phyloP scores from a whole-genome alignment of 441 rosid species.

The Croton setiger region DNA sequence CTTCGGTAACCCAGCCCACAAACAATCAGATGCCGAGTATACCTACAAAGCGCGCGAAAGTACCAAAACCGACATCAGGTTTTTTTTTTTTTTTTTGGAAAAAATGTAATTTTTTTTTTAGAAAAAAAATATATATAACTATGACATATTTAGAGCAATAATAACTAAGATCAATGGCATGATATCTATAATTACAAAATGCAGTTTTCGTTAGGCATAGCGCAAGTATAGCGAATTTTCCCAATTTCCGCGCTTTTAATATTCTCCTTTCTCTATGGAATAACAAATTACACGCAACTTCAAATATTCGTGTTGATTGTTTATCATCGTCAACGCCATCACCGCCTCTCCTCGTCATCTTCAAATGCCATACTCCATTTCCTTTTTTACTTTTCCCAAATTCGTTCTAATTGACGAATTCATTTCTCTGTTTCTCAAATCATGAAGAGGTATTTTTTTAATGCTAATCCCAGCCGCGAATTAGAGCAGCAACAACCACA shows the following conservation, averaged over 20 bases:
- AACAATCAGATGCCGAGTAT: too few species aligned
- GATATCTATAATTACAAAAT: background rate
- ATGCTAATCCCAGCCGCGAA: background rate
- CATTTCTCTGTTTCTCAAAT: background rate
- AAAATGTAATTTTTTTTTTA: too few species aligned
- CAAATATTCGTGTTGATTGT: background rate
- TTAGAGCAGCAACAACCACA: background rate
- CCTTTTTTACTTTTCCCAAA: background rate
- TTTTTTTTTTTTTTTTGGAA: too few species aligned
- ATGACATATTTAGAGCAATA: background rate
- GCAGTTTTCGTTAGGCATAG: conserved; percentile 22
- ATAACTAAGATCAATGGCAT: too few species aligned
- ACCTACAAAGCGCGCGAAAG: too few species aligned
- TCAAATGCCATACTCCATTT: background rate
- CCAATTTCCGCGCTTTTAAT: background rate
- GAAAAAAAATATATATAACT: too few species aligned
- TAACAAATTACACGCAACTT: background rate
- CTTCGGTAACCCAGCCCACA: too few species aligned
- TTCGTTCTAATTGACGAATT: background rate
- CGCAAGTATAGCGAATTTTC: conserved; percentile 27
- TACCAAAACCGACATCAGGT: too few species aligned
- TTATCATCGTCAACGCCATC: background rate
- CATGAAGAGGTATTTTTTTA: conserved; percentile 19
- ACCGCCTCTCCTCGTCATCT: background rate
- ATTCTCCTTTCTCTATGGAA: background rate